phyloP scores from a whole-genome alignment of 2,329 filamentous ascomycete genomes.

The Ramichloridium luteum region DNA sequence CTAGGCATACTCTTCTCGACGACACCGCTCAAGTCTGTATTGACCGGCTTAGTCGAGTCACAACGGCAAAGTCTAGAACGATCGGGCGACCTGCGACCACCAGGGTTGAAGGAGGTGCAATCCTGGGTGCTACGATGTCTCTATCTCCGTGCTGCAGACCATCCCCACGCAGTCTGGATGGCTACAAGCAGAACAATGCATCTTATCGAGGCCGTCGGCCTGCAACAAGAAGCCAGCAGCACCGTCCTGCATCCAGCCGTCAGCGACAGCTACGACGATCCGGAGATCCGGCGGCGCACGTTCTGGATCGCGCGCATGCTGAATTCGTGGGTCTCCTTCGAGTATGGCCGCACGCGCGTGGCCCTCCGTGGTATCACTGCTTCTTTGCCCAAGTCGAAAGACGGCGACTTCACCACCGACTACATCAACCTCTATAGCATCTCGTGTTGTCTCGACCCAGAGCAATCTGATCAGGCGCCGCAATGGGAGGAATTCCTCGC shows the following conservation, averaged over 20 bases:
- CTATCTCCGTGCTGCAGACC: constrained; percentile 42
- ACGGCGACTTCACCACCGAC: constrained; percentile 35
- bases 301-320: constrained; percentile 44
- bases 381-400: constrained; percentile 27
- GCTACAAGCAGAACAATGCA: constrained; percentile 48
- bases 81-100: constrained; percentile 24
- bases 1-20: constrained; percentile 41
- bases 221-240: constrained; percentile 31
- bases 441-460: constrained; percentile 43
- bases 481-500: constrained; percentile 25
- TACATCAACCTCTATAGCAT: constrained; percentile 42
- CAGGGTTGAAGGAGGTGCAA: constrained; percentile 31
- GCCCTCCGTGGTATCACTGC: constrained; percentile 36
- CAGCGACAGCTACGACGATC: constrained; percentile 14
- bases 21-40: constrained; percentile 4
- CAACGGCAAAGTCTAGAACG: constrained; percentile 36
- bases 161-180: constrained; percentile 45
- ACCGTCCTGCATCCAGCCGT: constrained; percentile 17
- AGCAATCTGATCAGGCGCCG: constrained; percentile 20
- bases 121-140: constrained; percentile 43
- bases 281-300: constrained; percentile 20
- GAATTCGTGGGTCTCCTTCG: constrained; percentile 49
- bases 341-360: constrained; percentile 44
- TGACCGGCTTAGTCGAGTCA: constrained; percentile 21
- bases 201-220: constrained; percentile 42